These are phyloP conservation scores for Penicillium sp. DNA, from an alignment of 2,329 filamentous ascomycete species.

Conservation along the genomic window DNA sequence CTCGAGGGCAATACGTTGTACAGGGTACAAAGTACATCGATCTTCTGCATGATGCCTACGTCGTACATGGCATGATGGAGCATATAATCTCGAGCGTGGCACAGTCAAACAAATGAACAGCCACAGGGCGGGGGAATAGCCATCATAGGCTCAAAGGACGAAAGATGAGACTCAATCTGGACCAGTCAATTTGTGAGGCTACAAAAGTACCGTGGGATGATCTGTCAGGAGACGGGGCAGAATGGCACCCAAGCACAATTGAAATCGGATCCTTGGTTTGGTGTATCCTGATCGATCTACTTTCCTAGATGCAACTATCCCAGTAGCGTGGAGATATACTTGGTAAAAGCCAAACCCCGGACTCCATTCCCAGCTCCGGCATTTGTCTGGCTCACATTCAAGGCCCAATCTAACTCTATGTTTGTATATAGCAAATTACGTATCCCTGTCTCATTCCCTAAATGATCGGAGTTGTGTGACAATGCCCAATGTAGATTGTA, in stretches of 20 bases:
- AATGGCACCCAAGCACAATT: background rate
- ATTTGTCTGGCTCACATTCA: constrained; percentile 2
- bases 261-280: background rate
- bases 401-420: constrained; percentile 1
- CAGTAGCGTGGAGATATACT: background rate
- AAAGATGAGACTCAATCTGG: constrained; percentile 7
- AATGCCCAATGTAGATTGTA: background rate
- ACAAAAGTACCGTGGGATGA: constrained; percentile 10
- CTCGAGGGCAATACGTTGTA: constrained; percentile 6
- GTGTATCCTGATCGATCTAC: background rate
- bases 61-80: constrained; percentile 6
- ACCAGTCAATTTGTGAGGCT: constrained; percentile 13
- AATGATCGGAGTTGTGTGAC: constrained; percentile 20
- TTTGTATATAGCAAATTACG: constrained; percentile 1
- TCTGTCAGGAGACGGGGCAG: constrained; percentile 3
- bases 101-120: constrained; percentile 18
- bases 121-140: constrained; percentile 23
- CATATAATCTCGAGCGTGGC: constrained; percentile 13
- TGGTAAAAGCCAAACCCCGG: background rate
- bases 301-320: background rate
- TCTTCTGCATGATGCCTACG: constrained; percentile 1
- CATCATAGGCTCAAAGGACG: background rate
- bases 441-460: constrained; percentile 27
- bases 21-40: constrained; percentile 8
- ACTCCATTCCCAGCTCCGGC: background rate